Conservation (phyloP, 2,329 filamentous ascomycete species). For the Cladosporium sp. region DNA sequence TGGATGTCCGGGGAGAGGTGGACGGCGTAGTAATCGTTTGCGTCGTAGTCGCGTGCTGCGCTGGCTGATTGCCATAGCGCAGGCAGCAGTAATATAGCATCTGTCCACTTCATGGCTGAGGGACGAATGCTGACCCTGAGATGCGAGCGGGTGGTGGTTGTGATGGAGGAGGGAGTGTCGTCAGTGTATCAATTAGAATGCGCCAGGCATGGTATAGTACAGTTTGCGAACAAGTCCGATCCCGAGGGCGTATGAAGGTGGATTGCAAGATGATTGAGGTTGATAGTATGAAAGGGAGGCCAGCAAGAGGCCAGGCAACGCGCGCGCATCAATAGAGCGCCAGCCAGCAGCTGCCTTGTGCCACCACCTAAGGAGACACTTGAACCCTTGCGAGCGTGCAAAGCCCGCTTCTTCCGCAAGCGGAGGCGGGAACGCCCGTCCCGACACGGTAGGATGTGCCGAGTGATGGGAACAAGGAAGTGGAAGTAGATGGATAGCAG, state of each 20-base stretch:
- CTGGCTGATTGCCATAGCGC: slow-evolving; percentile 3
- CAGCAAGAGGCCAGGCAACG: neutral
- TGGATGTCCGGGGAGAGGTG: slow-evolving; percentile 70
- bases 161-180: neutral
- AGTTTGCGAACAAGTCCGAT: neutral
- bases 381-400: neutral
- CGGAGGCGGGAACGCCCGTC: neutral
- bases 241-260: neutral
- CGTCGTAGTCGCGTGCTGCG: slow-evolving; percentile 57
- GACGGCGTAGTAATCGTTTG: slow-evolving; percentile 90
- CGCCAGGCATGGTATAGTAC: slow-evolving; percentile 20
- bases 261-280: too few species aligned
- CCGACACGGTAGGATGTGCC: neutral
- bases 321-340: neutral
- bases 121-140: neutral
- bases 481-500: too few species aligned
- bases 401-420: neutral
- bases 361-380: neutral
- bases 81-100: slow-evolving; percentile 14
- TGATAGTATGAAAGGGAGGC: neutral
- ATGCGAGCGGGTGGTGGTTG: neutral
- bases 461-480: neutral
- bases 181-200: slow-evolving; percentile 11
- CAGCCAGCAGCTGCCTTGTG: neutral
- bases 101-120: slow-evolving; percentile 21